Evolutionary conservation across 306 rosid genomes (phyloP), one percentile per base, ranked within the genome.

Genomic region (Cyclanthera cordifolia): DNA sequence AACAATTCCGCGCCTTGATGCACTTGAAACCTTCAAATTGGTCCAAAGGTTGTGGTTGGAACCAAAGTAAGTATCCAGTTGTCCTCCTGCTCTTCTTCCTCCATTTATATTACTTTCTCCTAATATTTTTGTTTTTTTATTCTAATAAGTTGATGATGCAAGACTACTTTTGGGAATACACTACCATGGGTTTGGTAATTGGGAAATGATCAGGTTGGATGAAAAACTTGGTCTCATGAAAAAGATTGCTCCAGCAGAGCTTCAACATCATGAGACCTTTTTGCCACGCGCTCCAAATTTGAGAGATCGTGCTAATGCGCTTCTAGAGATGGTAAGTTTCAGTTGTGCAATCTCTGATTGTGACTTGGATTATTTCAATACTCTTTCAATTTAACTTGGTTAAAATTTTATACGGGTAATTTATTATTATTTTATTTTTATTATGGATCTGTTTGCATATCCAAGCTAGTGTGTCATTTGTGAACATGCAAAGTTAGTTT

Each of bases 1-100:
- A 86, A 43, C 99, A 94, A 72, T 90, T 94, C 55, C 99, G 96
- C 56, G 96, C 82, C 65, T 77, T 94, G 74, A 79, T 75, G 5
- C 83, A 86, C 78, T 91, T 94, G 69, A 94, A 94, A 67, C 99
- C 97, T 81, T 79, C 99, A 75, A 94, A 88, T 75, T 94, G 99
- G 99, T 90, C 99, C 6, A 94, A 94, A 83, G 99, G 99, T 66
- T 94, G 99, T 72, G 99, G 99, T 64, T 94, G 99, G 99, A 94
- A 94, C 85, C 97, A 86, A 74, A 76, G 99, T 94, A 94, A 52
- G 99, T 84, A 37, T 71, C 75, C 65, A 63, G 79, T 21, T 47
- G 69, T 72, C 24, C 61, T 20, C 61, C 5, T 49, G 0, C 43
- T 72, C 47, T 30, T 56, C 16, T 45, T 49, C 25, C 39, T 25